Evolutionary conservation across 176 grass and related monocot species (phyloP).

Genomic region (Ananas comosus): DNA sequence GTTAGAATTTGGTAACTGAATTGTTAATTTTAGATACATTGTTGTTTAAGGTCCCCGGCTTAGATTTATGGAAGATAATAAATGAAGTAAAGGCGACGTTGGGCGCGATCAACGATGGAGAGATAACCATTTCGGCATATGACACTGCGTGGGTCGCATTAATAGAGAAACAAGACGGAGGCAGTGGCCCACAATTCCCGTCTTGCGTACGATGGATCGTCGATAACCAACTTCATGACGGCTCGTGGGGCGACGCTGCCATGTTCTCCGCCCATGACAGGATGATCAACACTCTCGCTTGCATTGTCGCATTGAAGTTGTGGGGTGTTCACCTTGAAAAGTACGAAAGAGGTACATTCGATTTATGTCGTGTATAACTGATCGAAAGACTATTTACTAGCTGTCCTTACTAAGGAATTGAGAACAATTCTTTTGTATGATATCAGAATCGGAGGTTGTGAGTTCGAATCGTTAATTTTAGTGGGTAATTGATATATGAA

Average conservation of each 20-base stretch:
- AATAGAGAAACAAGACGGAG: constrained; percentile 14
- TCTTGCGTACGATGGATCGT: constrained; percentile 44
- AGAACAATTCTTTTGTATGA: not conserved
- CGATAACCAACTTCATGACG: constrained; percentile 37
- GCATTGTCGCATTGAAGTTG: constrained; percentile 43
- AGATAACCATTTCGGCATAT: constrained; percentile 44
- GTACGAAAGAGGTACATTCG: constrained; percentile 33
- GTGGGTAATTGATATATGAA: no score
- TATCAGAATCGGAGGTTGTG: no score
- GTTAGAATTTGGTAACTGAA: not conserved
- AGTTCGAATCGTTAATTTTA: no score
- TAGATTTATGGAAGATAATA: constrained; percentile 8
- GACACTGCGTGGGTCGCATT: constrained; percentile 64
- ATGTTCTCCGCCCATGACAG: constrained; percentile 37
- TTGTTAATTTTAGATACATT: not conserved
- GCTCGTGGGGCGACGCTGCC: constrained; percentile 48
- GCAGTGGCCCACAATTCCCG: constrained; percentile 34
- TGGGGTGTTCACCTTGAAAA: constrained; percentile 37
- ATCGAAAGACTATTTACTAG: no score
- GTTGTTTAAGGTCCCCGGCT: constrained; percentile 2
- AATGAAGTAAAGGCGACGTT: constrained; percentile 14
- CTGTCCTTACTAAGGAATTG: no score
- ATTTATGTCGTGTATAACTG: not conserved
- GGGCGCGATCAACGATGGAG: constrained; percentile 18
- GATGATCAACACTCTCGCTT: constrained; percentile 53